phyloP scores from a whole-genome alignment of 352 stramenopile species.

The Globisporangium megalacanthum region DNA sequence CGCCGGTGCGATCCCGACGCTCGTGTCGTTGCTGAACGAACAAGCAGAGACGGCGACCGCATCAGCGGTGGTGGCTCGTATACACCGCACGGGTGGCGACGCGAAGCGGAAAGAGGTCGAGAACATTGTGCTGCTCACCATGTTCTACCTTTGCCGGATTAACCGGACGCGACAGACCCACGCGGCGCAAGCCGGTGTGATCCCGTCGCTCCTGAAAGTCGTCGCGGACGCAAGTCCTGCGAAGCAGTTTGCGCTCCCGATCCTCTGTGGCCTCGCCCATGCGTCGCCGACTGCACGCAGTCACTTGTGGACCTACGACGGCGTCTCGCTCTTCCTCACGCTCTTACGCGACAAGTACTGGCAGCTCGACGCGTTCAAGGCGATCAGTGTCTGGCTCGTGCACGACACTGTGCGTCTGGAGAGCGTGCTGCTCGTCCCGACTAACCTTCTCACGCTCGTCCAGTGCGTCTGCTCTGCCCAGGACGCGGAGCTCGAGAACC shows the following conservation, averaged over 20 bases:
- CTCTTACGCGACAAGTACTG: constrained; percentile 88
- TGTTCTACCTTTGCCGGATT: constrained; percentile 93
- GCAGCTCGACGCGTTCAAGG: constrained; percentile 88
- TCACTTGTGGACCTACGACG: constrained; percentile 81
- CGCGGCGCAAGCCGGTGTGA: constrained; percentile 84
- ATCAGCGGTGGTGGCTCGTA: constrained; percentile 8
- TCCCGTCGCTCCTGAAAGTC: constrained; percentile 88
- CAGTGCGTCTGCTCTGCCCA: constrained; percentile 60
- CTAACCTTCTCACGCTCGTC: constrained; percentile 67
- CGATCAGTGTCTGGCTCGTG: constrained; percentile 80
- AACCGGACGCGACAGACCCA: constrained; percentile 88
- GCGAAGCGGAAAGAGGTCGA: constrained; percentile 80
- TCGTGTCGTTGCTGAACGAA: constrained; percentile 76
- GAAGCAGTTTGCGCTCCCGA: constrained; percentile 90
- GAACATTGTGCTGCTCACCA: constrained; percentile 87
- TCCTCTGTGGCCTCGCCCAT: constrained; percentile 90
- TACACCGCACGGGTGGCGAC: no score
- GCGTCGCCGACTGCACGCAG: constrained; percentile 78
- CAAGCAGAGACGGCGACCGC: constrained; percentile 21
- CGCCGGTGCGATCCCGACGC: constrained; percentile 80
- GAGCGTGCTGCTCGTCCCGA: constrained; percentile 57
- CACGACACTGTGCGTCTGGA: constrained; percentile 85
- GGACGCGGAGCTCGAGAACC: constrained; percentile 72
- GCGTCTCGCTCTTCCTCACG: constrained; percentile 82
- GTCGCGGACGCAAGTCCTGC: constrained; percentile 77